Conservation (phyloP, 1,284 basidiomycete species). For the Meripilus lineatus region DNA sequence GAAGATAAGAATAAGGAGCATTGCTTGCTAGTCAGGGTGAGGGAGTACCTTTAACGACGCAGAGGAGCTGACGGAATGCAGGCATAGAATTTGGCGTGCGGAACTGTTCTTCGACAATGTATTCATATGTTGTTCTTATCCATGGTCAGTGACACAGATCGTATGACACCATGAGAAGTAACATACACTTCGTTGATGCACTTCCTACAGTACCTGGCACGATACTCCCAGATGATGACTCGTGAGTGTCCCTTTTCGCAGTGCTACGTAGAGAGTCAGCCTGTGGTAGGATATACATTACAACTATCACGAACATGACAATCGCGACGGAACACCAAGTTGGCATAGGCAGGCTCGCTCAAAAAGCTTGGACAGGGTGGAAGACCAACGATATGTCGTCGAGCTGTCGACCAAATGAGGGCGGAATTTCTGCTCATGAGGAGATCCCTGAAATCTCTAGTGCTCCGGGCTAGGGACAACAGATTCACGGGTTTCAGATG, state of each 20-base stretch:
- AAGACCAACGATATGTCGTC: slow-evolving; percentile 4
- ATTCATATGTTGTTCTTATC: too few relatives aligned
- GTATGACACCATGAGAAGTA: too few relatives aligned
- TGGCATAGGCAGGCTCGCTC: slow-evolving; percentile 14
- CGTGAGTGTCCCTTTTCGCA: too few relatives aligned
- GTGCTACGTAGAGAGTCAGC: too few relatives aligned
- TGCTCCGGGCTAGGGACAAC: slow-evolving; percentile 12
- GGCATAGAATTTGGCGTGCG: too few relatives aligned
- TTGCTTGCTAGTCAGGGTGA: too few relatives aligned
- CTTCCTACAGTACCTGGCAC: neutral
- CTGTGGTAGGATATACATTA: too few relatives aligned
- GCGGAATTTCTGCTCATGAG: slow-evolving; percentile 12
- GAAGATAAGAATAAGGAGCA: too few relatives aligned
- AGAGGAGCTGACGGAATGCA: too few relatives aligned
- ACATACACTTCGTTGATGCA: neutral
- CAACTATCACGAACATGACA: slow-evolving; percentile 14
- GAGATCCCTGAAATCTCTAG: slow-evolving; percentile 8
- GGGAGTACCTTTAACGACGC: too few relatives aligned
- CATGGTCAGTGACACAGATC: too few relatives aligned
- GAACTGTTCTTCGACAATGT: too few relatives aligned
- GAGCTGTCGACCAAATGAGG: slow-evolving; percentile 11
- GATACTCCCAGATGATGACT: neutral
- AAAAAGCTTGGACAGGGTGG: slow-evolving; percentile 14
- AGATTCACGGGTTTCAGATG: slow-evolving; percentile 14
- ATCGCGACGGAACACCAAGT: slow-evolving; percentile 10